Evolutionary conservation across 805 yeast genomes (phyloP).

Genomic region (Pichia insulana): DNA sequence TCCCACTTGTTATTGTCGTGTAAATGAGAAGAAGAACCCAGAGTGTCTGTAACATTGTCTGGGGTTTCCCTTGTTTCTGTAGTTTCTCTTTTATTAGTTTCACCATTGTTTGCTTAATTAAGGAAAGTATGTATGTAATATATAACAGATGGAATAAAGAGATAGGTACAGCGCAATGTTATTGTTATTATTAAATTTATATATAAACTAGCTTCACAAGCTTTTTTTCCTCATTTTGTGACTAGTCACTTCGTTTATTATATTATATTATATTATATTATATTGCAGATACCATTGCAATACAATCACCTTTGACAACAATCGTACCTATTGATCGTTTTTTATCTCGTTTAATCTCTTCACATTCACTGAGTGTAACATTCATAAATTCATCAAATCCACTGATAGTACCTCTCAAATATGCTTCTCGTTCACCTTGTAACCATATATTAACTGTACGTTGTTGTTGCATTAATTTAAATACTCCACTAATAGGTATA

Average conservation of each 20-base stretch:
- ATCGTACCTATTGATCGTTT: conserved; percentile 60
- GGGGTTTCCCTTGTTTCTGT: too few relatives aligned
- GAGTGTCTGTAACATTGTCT: too few relatives aligned
- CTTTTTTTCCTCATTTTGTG: too few relatives aligned
- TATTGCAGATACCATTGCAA: conserved; percentile 54
- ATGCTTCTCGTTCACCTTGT: conserved; percentile 68
- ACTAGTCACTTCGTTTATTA: not conserved
- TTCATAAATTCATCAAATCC: conserved; percentile 99
- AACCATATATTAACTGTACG: conserved; percentile 79
- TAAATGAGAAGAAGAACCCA: too few relatives aligned
- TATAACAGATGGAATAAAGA: too few relatives aligned
- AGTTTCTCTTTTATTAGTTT: too few relatives aligned
- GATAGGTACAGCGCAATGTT: too few relatives aligned
- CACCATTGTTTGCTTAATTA: too few relatives aligned
- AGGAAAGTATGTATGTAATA: too few relatives aligned
- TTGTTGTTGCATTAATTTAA: conserved; percentile 79
- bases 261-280: conserved; percentile 3
- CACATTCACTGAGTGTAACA: conserved; percentile 49
- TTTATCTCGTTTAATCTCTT: conserved; percentile 47
- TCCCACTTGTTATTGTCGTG: not conserved
- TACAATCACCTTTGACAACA: conserved; percentile 87
- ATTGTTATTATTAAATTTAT: too few relatives aligned
- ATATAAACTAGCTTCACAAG: too few relatives aligned
- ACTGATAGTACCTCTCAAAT: conserved; percentile 74
- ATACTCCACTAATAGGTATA: conserved; percentile 89